Evolutionary conservation across 2,329 filamentous ascomycete species (phyloP).

Genomic region (Monosporascus sp.): DNA sequence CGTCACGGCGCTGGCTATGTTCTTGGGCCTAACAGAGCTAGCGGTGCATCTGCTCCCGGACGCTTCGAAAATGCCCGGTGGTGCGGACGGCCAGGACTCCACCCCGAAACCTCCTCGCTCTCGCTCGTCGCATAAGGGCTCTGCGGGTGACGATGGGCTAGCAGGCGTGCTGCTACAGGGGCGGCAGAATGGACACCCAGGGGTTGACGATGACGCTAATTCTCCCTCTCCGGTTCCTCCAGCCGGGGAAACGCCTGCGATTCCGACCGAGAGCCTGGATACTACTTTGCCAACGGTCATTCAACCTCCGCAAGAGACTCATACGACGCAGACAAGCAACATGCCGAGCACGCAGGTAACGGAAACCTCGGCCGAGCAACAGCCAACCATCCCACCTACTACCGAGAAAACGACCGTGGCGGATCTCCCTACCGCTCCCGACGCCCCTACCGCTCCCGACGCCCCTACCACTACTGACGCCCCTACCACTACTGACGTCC

Average conservation of each 20-base stretch:
- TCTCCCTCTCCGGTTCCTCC: background rate
- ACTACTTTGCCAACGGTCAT: background rate
- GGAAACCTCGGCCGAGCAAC: background rate
- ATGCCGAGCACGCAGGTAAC: background rate
- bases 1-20: constrained; percentile 10
- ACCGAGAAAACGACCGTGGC: background rate
- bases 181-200: background rate
- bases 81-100: background rate
- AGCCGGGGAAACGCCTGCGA: background rate
- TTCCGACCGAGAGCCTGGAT: background rate
- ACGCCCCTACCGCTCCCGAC: background rate
- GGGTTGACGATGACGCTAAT: background rate
- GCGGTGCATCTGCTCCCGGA: constrained; percentile 23
- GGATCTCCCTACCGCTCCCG: background rate
- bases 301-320: too few species aligned
- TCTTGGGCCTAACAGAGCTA: constrained; percentile 22
- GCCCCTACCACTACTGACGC: too few species aligned
- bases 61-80: constrained; percentile 3
- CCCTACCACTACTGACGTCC: background rate
- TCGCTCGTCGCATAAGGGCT: background rate
- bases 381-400: background rate
- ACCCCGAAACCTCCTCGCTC: background rate
- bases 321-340: background rate
- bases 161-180: background rate
- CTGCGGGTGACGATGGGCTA: background rate